Evolutionary conservation across 1,139 yeast genomes (phyloP), one percentile per base, ranked within the genome.

Genomic region (Protomyces inouyei): DNA sequence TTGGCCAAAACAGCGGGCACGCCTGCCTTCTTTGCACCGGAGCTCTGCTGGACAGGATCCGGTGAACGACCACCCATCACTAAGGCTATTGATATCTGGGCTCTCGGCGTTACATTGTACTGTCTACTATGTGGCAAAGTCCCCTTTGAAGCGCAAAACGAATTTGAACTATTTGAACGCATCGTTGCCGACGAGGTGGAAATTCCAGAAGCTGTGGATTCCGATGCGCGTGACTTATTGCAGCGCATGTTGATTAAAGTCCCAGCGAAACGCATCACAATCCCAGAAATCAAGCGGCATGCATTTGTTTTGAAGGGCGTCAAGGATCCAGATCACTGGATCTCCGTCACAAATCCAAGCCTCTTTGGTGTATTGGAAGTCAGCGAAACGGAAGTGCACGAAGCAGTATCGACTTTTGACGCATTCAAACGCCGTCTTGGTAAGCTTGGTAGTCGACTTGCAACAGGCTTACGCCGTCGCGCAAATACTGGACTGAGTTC

Each of bases 41-140:
- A 87, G 71, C 77, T 87, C 52, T 87, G 92, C 72, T 82, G 80
- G 64, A 80, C 85, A 0, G 69, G 64, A 16, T 67, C 71, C 6
- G 57, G 60, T 16, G 53, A 64, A n/a, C 81, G 77, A 12, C 77
- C 85, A 2, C 81, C 79, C 60, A 85, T 88, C 48, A 85, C 87
- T 67, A 79, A 85, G 71, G 90, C 88, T 74, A 88, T 92, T 65
- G 98, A 92, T 75, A 87, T 92, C 16, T 95, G 99, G 99, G 97
- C 98, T 0, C 76, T 92, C 40, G 99, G 99, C 3, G 92, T 93
- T 1, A 93, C 98, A 0, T 78, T 95, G 25, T 93, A 86, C 73
- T 92, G 98, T 74, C 78, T 95, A 53, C 75, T 93, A 23, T 93
- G 88, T 76, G 98, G 99, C 8, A 80, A 82, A 68, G 83, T 93